Evolutionary conservation across 768 basidiomycete species (phyloP).

Genomic region (Boletus edulis): DNA sequence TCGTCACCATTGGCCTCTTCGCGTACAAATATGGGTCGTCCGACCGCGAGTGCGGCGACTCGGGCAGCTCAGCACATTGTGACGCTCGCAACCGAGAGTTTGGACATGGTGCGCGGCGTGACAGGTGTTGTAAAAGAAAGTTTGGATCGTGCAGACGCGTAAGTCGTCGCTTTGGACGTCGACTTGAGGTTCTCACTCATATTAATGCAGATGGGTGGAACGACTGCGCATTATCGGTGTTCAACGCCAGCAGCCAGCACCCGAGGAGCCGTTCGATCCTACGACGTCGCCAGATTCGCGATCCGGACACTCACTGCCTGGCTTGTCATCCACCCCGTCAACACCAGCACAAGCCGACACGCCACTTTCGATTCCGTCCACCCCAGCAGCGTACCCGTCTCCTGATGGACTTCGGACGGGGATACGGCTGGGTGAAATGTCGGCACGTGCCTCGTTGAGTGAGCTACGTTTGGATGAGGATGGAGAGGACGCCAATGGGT

Average conservation of each 20-base stretch:
- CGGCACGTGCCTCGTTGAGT: conserved; percentile 30
- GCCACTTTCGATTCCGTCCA: conserved; percentile 29
- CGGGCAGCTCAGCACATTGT: conserved; percentile 79
- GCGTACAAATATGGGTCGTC: conserved; percentile 20
- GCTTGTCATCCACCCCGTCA: conserved; percentile 29
- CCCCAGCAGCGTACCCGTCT: conserved; percentile 25
- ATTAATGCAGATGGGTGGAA: conserved; percentile 68
- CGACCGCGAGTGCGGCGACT: conserved; percentile 55
- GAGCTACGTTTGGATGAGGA: conserved; percentile 29
- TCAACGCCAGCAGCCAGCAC: conserved; percentile 47
- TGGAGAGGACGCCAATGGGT: conserved; percentile 3
- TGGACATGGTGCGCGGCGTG: conserved; percentile 90
- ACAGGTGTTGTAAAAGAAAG: conserved; percentile 87
- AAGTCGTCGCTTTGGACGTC: conserved; percentile 28
- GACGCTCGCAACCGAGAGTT: conserved; percentile 82
- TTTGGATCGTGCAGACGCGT: conserved; percentile 85
- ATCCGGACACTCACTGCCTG: conserved; percentile 23
- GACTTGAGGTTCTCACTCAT: not conserved
- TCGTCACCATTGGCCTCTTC: conserved; percentile 31
- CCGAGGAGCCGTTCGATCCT: conserved; percentile 15
- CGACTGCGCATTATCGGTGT: conserved; percentile 75
- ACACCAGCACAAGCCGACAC: conserved; percentile 28
- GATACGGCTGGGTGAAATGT: conserved; percentile 25
- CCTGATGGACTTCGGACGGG: conserved; percentile 27
- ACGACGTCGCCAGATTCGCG: conserved; percentile 5